Evolutionary conservation across 495 filamentous ascomycete species (phyloP).

Genomic region (Trypethelium eluteriae): DNA sequence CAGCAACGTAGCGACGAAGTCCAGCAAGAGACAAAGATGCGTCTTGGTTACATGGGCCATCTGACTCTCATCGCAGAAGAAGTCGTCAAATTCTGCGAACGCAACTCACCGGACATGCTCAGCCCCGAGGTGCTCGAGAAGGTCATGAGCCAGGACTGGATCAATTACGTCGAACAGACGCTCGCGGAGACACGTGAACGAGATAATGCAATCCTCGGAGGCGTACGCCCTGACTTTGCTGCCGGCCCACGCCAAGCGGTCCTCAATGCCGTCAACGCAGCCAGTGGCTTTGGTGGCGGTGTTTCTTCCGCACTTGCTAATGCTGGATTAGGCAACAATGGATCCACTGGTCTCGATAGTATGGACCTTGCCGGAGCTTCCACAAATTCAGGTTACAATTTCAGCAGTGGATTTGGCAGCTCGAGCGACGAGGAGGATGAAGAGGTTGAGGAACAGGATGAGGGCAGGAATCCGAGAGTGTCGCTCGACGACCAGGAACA

Average conservation of each 20-base stretch:
- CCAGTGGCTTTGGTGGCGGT: slow-evolving; percentile 49
- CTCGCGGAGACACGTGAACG: slow-evolving; percentile 90
- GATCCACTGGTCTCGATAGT: slow-evolving; percentile 54
- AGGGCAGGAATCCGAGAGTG: slow-evolving; percentile 32
- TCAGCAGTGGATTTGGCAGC: slow-evolving; percentile 82
- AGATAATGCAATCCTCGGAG: slow-evolving; percentile 97
- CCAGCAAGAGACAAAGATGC: slow-evolving; percentile 72
- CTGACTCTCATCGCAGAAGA: slow-evolving; percentile 96
- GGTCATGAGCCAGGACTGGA: slow-evolving; percentile 81
- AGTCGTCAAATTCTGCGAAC: slow-evolving; percentile 96
- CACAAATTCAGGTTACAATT: slow-evolving; percentile 55
- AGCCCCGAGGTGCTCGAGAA: slow-evolving; percentile 78
- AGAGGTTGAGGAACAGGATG: slow-evolving; percentile 84
- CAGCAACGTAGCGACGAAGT: slow-evolving; percentile 79
- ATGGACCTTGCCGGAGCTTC: slow-evolving; percentile 68
- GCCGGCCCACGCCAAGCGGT: slow-evolving; percentile 59
- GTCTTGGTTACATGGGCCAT: slow-evolving; percentile 97
- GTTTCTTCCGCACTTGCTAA: slow-evolving; percentile 66
- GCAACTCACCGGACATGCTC: slow-evolving; percentile 80
- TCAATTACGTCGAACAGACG: slow-evolving; percentile 89
- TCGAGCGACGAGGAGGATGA: slow-evolving; percentile 96
- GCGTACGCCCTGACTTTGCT: slow-evolving; percentile 82
- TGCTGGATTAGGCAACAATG: slow-evolving; percentile 59
- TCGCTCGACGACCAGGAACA: slow-evolving; percentile 47
- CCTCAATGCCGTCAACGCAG: slow-evolving; percentile 53